These are phyloP conservation scores for Rhizophora mangle DNA, from an alignment of 345 rosid genomes.

Conservation along the genomic window DNA sequence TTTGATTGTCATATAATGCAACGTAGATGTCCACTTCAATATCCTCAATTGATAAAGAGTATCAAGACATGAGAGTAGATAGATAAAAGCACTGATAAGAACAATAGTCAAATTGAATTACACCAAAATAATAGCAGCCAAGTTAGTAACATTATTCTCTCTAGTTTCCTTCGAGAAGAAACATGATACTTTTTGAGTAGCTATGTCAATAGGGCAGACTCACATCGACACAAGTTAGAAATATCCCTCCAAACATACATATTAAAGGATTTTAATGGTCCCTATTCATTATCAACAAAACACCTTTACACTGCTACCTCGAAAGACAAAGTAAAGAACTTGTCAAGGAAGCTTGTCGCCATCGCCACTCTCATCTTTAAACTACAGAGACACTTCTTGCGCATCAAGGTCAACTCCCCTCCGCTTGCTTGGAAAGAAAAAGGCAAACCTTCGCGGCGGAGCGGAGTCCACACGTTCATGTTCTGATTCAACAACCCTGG, in stretches of 20 bases:
- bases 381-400: neutral
- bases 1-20: too few species aligned
- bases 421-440: neutral
- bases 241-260: neutral
- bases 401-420: constrained; percentile 6
- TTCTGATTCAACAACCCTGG: constrained; percentile 21
- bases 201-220: neutral
- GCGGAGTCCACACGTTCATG: constrained; percentile 10
- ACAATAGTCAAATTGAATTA: too few species aligned
- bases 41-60: too few species aligned
- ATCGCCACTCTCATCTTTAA: neutral
- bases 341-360: neutral
- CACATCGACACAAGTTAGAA: neutral
- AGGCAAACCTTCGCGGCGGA: neutral
- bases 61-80: too few species aligned
- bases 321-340: neutral
- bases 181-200: too few species aligned
- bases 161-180: too few species aligned
- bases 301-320: neutral
- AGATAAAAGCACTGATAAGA: too few species aligned
- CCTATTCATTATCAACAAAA: neutral
- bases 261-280: neutral
- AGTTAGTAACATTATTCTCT: too few species aligned
- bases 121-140: too few species aligned
- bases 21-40: too few species aligned